Evolutionary conservation across 192 early-diverging fungal genomes (phyloP).

Genomic region (Podila epigama): DNA sequence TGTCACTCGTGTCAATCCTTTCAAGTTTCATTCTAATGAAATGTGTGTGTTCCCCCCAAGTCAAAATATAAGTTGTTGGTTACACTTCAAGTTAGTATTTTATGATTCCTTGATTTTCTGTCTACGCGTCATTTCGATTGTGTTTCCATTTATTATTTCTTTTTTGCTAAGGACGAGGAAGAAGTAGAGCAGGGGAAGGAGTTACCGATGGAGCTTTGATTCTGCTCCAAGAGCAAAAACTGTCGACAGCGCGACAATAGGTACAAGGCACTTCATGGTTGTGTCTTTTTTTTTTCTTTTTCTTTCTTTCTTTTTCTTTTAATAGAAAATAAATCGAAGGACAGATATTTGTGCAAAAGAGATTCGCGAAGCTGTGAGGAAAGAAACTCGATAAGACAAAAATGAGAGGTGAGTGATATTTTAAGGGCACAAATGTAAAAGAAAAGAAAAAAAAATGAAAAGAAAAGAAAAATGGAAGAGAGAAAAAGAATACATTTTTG

Average conservation of each 20-base stretch:
- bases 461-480: background rate
- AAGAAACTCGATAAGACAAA: background rate
- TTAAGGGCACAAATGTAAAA: background rate
- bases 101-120: too few species aligned
- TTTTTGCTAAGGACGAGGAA: too few species aligned
- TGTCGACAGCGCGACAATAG: background rate
- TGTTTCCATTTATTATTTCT: background rate
- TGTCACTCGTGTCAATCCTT: too few species aligned
- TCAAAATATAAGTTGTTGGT: too few species aligned
- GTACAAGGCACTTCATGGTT: background rate
- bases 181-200: too few species aligned
- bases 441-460: background rate
- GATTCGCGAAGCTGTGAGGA: background rate
- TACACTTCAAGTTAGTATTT: too few species aligned
- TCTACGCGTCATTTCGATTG: background rate
- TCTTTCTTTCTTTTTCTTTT: too few species aligned
- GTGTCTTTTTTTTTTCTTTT: too few species aligned
- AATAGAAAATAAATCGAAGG: too few species aligned
- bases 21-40: too few species aligned
- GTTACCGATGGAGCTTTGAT: constrained; percentile 4
- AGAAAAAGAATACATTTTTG: too few species aligned
- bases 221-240: background rate
- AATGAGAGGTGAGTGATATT: background rate
- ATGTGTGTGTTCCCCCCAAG: too few species aligned
- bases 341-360: background rate